phyloP scores from a whole-genome alignment of 495 filamentous ascomycete genomes.

The Lasiosphaeris hirsuta region DNA sequence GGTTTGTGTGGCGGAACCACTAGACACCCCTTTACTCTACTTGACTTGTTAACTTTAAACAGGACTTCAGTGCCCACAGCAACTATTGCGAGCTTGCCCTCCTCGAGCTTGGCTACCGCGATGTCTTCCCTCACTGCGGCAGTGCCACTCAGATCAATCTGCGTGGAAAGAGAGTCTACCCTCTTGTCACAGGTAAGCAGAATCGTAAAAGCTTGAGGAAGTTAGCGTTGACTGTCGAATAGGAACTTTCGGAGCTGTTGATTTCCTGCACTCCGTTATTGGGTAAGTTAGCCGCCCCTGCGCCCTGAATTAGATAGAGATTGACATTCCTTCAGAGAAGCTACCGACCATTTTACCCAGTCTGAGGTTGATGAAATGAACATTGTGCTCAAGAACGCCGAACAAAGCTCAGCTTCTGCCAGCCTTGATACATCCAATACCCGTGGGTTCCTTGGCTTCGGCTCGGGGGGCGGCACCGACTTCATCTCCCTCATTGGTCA shows the following conservation, averaged over 20 bases:
- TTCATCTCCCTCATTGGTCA: slow-evolving; percentile 72
- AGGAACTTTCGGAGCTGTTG: slow-evolving; percentile 79
- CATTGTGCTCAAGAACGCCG: slow-evolving; percentile 59
- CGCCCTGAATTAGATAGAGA: background rate
- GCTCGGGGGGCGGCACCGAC: slow-evolving; percentile 40
- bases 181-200: slow-evolving; percentile 75
- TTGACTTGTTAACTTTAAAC: background rate
- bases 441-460: slow-evolving; percentile 36
- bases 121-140: slow-evolving; percentile 88
- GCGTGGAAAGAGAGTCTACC: slow-evolving; percentile 71
- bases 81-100: slow-evolving; percentile 90
- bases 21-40: background rate
- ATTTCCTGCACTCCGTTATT: slow-evolving; percentile 95
- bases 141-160: slow-evolving; percentile 67
- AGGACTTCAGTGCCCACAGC: slow-evolving; percentile 89
- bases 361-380: slow-evolving; percentile 91
- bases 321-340: slow-evolving; percentile 50
- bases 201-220: too few species aligned
- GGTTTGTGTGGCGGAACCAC: slow-evolving; percentile 1
- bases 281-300: slow-evolving; percentile 40
- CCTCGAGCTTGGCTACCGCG: slow-evolving; percentile 75
- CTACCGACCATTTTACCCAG: slow-evolving; percentile 92
- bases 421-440: slow-evolving; percentile 5
- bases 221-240: too few species aligned
- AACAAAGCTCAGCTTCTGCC: slow-evolving; percentile 28